Evolutionary conservation across 2,329 filamentous ascomycete genomes (phyloP).

Genomic region (Fusarium sp.): DNA sequence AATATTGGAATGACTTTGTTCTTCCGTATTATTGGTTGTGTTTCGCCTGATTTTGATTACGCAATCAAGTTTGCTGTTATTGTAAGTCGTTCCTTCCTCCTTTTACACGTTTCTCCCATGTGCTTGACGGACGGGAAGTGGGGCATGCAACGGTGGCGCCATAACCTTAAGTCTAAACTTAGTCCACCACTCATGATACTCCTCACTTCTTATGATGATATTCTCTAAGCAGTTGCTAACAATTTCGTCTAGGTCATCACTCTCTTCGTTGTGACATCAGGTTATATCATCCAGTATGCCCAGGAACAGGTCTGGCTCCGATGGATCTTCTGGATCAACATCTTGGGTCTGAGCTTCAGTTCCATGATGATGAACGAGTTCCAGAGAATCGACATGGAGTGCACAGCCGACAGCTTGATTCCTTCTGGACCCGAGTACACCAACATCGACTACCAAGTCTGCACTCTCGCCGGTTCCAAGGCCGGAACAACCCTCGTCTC

Average conservation of each 20-base stretch:
- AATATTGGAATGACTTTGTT: constrained; percentile 82
- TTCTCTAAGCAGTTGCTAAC: neutral
- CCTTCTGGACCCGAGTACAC: constrained; percentile 77
- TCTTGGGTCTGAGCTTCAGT: constrained; percentile 79
- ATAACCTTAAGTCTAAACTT: neutral
- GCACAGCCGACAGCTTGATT: constrained; percentile 74
- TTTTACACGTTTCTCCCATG: neutral
- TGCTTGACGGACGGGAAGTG: neutral
- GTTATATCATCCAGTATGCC: constrained; percentile 86
- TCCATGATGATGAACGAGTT: constrained; percentile 92
- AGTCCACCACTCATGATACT: neutral
- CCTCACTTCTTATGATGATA: neutral
- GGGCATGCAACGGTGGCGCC: neutral
- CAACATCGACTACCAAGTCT: constrained; percentile 81
- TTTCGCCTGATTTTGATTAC: constrained; percentile 85
- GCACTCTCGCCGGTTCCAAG: constrained; percentile 79
- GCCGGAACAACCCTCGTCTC: constrained; percentile 73
- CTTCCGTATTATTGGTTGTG: constrained; percentile 79
- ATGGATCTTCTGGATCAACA: constrained; percentile 85
- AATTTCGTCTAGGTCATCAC: constrained; percentile 64
- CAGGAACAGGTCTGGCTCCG: constrained; percentile 79
- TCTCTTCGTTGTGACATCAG: constrained; percentile 82
- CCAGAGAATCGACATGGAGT: constrained; percentile 73
- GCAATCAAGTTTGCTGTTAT: constrained; percentile 86
- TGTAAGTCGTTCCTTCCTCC: constrained; percentile 51